Evolutionary conservation across 768 basidiomycete species (phyloP).

Genomic region (Tremella mesenterica): DNA sequence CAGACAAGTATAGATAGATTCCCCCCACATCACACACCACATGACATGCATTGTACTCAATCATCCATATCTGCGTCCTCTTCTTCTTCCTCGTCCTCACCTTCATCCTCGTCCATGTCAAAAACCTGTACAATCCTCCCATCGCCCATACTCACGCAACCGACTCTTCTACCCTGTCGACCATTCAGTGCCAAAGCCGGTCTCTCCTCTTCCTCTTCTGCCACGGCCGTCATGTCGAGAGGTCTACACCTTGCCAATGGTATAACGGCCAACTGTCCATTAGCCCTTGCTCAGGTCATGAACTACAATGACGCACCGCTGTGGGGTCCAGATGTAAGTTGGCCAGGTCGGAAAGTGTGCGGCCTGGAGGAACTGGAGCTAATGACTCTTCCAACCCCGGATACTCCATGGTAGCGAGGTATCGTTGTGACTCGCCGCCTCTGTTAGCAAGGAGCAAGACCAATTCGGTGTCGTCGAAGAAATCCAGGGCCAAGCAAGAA

Average conservation of each 20-base stretch:
- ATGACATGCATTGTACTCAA: too few relatives aligned
- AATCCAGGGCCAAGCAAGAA: constrained; percentile 15
- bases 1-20: constrained; percentile 1
- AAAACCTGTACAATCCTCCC: constrained; percentile 19
- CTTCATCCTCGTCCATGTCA: constrained; percentile 26
- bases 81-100: constrained; percentile 4
- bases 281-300: neutral
- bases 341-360: neutral
- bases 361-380: neutral
- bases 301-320: neutral
- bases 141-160: constrained; percentile 20
- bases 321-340: neutral
- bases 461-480: constrained; percentile 30
- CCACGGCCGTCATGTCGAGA: neutral
- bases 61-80: neutral
- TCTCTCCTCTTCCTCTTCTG: neutral
- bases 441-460: constrained; percentile 15
- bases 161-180: constrained; percentile 20
- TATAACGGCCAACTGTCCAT: neutral
- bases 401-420: constrained; percentile 17
- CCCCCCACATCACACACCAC: too few relatives aligned
- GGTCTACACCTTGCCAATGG: neutral
- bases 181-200: constrained; percentile 22
- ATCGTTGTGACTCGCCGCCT: neutral
- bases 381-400: neutral